A percentile compares a stretch with the other conserved stretches of the same genome.
These are phyloP conservation scores for Dactylellina cionopaga DNA, from an alignment of 2,329 filamentous ascomycete species.

Conservation along the genomic window DNA sequence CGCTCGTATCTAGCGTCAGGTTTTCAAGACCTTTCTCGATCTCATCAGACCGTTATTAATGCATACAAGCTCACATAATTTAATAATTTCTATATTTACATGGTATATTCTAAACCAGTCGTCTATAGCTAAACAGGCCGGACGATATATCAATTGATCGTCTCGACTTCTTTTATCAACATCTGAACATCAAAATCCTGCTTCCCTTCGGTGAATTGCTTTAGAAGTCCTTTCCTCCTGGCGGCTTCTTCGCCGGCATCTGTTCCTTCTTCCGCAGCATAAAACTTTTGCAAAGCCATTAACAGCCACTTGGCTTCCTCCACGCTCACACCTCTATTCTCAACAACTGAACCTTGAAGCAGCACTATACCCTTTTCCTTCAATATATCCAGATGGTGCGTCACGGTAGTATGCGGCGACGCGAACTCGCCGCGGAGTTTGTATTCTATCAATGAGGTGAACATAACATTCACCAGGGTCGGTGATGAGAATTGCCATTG, in stretches of 20 bases:
- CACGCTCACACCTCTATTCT: conserved; percentile 77
- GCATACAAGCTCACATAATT: too few species aligned
- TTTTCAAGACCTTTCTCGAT: too few species aligned
- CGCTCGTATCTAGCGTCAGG: too few species aligned
- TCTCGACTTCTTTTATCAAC: conserved; percentile 89
- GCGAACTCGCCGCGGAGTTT: conserved; percentile 90
- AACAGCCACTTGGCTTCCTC: conserved; percentile 89
- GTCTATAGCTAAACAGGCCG: neutral
- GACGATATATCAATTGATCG: conserved; percentile 27
- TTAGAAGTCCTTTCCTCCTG: conserved; percentile 75
- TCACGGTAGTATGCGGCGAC: conserved; percentile 90
- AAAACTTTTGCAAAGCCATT: conserved; percentile 95
- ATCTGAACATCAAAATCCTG: conserved; percentile 81
- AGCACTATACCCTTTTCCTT: conserved; percentile 80
- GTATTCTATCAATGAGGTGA: conserved; percentile 93
- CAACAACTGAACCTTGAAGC: conserved; percentile 82
- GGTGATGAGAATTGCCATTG: conserved; percentile 91
- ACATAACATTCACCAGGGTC: conserved; percentile 79
- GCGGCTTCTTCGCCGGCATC: conserved; percentile 62
- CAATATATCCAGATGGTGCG: conserved; percentile 85
- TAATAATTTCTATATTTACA: conserved; percentile 23
- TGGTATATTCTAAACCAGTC: neutral
- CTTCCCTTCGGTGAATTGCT: conserved; percentile 84
- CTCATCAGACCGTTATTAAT: too few species aligned
- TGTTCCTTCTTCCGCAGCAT: conserved; percentile 68